phyloP scores from a whole-genome alignment of 768 basidiomycete genomes.

The Infundibulicybe gibba region DNA sequence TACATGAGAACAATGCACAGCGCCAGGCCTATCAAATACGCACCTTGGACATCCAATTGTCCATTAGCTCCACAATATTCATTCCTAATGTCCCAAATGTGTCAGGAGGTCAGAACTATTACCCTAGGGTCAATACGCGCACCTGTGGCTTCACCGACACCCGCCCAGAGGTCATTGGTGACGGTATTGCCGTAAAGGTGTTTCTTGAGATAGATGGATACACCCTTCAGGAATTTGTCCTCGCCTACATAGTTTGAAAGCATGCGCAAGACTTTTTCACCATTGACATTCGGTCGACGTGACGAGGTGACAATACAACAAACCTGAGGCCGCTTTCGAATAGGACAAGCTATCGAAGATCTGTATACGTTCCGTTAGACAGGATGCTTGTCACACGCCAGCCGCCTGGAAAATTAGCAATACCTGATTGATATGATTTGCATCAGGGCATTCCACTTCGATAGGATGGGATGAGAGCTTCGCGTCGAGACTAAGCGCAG shows the following conservation, averaged over 20 bases:
- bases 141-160: slow-evolving; percentile 74
- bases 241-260: slow-evolving; percentile 85
- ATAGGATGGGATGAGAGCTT: slow-evolving; percentile 90
- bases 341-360: slow-evolving; percentile 90
- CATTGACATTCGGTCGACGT: background rate
- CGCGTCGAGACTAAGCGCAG: slow-evolving; percentile 80
- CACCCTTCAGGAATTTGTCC: slow-evolving; percentile 82
- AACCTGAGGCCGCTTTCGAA: slow-evolving; percentile 78
- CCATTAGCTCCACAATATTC: slow-evolving; percentile 79
- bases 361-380: slow-evolving; percentile 27
- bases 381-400: background rate
- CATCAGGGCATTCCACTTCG: slow-evolving; percentile 86
- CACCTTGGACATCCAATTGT: slow-evolving; percentile 87
- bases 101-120: background rate
- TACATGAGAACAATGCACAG: slow-evolving; percentile 26
- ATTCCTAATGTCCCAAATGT: slow-evolving; percentile 30
- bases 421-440: slow-evolving; percentile 79
- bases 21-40: background rate
- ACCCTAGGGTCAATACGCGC: slow-evolving; percentile 1
- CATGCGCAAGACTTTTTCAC: slow-evolving; percentile 80
- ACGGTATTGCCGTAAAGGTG: slow-evolving; percentile 83
- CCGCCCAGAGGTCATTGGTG: slow-evolving; percentile 85
- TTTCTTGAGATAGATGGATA: slow-evolving; percentile 89
- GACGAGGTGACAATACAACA: slow-evolving; percentile 6
- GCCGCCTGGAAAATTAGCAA: background rate